A percentile compares a stretch with the other conserved stretches of the same genome.
phyloP scores from a whole-genome alignment of 306 rosid genomes.

The Cucurbita pepo region DNA sequence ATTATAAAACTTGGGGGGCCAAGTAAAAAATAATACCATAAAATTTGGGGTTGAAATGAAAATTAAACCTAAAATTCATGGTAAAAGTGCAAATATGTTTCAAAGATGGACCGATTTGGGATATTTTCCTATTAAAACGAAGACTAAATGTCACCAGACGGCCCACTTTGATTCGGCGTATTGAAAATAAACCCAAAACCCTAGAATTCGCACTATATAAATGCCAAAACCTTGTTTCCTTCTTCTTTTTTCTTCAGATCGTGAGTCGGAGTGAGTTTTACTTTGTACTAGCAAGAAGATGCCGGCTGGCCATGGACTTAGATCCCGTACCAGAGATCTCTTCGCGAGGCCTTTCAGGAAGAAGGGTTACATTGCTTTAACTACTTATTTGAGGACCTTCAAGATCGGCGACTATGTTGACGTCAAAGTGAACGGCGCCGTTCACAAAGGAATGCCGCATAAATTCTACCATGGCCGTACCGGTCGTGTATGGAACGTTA shows the following conservation, averaged over 20 bases:
- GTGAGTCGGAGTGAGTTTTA: conserved; percentile 7
- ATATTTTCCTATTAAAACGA: too few relatives aligned
- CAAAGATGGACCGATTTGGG: neutral
- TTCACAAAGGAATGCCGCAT: conserved; percentile 97
- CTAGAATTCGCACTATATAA: neutral
- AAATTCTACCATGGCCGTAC: conserved; percentile 98
- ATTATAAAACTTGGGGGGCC: too few relatives aligned
- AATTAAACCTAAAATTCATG: too few relatives aligned
- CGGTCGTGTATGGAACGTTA: conserved; percentile 87
- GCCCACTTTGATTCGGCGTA: neutral
- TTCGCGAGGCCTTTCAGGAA: conserved; percentile 91
- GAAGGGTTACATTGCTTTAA: conserved; percentile 84
- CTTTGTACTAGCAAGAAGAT: conserved; percentile 6
- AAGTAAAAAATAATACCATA: too few relatives aligned
- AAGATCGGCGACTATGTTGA: conserved; percentile 75
- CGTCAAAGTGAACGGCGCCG: conserved; percentile 81
- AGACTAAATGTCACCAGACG: neutral
- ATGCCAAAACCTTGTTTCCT: neutral
- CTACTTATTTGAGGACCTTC: conserved; percentile 64
- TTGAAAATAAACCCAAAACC: neutral
- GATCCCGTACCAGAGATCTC: conserved; percentile 68
- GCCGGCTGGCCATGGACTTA: conserved; percentile 94
- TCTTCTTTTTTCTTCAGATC: neutral
- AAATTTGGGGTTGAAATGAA: too few relatives aligned
- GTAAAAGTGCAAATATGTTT: too few relatives aligned